Evolutionary conservation across 257 asterid species (phyloP).

Genomic region (Scutellaria galericulata): DNA sequence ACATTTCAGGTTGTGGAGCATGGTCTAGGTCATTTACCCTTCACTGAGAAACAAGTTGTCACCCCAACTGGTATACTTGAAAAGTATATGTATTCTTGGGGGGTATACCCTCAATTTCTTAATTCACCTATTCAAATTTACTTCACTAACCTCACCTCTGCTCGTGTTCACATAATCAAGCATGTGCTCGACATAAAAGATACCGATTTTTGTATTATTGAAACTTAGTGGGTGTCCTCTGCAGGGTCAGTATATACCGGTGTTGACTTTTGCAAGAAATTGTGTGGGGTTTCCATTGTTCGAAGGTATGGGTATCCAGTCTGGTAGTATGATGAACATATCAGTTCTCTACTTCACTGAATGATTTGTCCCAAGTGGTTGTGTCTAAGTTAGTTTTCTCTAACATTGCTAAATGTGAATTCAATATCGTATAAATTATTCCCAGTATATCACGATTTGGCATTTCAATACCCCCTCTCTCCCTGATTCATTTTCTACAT

Average conservation of each 20-base stretch:
- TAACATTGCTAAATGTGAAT: background rate
- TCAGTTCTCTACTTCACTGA: background rate
- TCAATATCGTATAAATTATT: background rate
- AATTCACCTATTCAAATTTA: background rate
- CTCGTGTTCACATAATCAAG: constrained; percentile 21
- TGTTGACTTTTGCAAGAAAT: constrained; percentile 99
- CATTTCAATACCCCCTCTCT: constrained; percentile 1
- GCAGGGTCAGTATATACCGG: constrained; percentile 90
- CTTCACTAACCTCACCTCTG: constrained; percentile 10
- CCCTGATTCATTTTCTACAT: background rate
- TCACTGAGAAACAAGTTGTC: constrained; percentile 93
- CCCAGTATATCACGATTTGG: background rate
- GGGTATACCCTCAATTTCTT: background rate
- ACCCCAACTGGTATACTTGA: constrained; percentile 87
- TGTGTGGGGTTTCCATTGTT: constrained; percentile 95
- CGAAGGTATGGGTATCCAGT: constrained; percentile 71
- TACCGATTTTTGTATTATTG: constrained; percentile 4
- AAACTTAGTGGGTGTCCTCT: constrained; percentile 34
- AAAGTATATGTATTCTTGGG: constrained; percentile 21
- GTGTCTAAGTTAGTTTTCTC: constrained; percentile 8
- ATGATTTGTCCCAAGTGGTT: constrained; percentile 10
- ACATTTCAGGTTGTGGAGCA: constrained; percentile 92
- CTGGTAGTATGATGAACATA: constrained; percentile 5
- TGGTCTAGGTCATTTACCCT: constrained; percentile 97
- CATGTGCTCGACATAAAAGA: constrained; percentile 23